A percentile compares a stretch with the other conserved stretches of the same genome.
Evolutionary conservation across 2,329 filamentous ascomycete genomes (phyloP).

Genomic region (Aspergillus niger): DNA sequence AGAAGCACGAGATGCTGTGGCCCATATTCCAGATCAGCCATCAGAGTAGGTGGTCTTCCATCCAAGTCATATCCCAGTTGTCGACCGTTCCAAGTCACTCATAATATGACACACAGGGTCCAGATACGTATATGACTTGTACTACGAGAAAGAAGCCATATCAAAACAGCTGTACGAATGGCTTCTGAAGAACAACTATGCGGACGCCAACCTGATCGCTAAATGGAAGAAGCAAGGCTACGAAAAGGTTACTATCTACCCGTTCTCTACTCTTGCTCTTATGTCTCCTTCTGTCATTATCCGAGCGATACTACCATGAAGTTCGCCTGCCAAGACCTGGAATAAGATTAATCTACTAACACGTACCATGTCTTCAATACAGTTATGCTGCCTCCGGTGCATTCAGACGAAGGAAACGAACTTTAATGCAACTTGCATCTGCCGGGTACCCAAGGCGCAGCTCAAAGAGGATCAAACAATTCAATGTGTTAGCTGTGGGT

Average conservation of each 20-base stretch:
- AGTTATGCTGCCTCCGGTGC: conserved; percentile 92
- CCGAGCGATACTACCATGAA: too few relatives aligned
- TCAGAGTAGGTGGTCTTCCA: conserved; percentile 63
- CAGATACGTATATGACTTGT: conserved; percentile 94
- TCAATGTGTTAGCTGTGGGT: conserved; percentile 94
- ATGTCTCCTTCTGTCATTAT: not conserved
- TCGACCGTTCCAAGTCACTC: not conserved
- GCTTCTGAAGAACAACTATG: conserved; percentile 94
- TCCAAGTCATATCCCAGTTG: not conserved
- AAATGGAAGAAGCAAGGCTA: conserved; percentile 99
- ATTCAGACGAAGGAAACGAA: conserved; percentile 99
- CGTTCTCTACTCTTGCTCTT: not conserved
- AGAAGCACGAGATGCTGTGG: conserved; percentile 93
- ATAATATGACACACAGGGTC: conserved; percentile 49
- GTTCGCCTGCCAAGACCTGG: not conserved
- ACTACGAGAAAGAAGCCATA: conserved; percentile 97
- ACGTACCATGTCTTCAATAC: conserved; percentile 1
- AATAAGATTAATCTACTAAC: not conserved
- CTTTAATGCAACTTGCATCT: conserved; percentile 96
- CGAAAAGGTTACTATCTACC: conserved; percentile 70
- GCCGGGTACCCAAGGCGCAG: conserved; percentile 85
- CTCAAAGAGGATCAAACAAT: conserved; percentile 88
- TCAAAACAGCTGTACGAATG: conserved; percentile 90
- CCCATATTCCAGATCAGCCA: conserved; percentile 97
- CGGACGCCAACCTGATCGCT: conserved; percentile 90